phyloP scores from a whole-genome alignment of 352 stramenopile genomes.

The Phytophthora boehmeriae region DNA sequence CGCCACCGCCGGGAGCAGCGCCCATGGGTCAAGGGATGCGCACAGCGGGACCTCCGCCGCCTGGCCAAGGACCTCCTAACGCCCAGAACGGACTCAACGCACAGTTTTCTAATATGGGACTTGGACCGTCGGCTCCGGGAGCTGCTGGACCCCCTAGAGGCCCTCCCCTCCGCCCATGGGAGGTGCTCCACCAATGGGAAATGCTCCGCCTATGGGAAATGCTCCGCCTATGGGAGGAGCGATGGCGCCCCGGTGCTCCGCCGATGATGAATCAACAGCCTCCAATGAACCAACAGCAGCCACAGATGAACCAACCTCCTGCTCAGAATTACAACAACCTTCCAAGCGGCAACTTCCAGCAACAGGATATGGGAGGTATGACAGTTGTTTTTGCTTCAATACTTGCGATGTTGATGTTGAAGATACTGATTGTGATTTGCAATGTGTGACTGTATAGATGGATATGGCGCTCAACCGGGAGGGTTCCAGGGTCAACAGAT shows the following conservation, averaged over 20 bases:
- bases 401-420: background rate
- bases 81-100: slow-evolving; percentile 45
- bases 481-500: slow-evolving; percentile 45
- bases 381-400: slow-evolving; percentile 22
- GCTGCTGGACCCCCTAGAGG: slow-evolving; percentile 24
- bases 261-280: slow-evolving; percentile 31
- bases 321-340: slow-evolving; percentile 36
- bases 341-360: slow-evolving; percentile 85
- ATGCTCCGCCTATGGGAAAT: slow-evolving; percentile 8
- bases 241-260: slow-evolving; percentile 24
- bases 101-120: slow-evolving; percentile 76
- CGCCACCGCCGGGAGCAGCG: slow-evolving; percentile 16
- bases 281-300: slow-evolving; percentile 17
- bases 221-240: slow-evolving; percentile 35
- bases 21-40: slow-evolving; percentile 38
- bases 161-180: slow-evolving; percentile 24
- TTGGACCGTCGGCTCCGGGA: slow-evolving; percentile 35
- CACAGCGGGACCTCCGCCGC: slow-evolving; percentile 15
- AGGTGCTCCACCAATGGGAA: slow-evolving; percentile 22
- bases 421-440: slow-evolving; percentile 9
- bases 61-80: slow-evolving; percentile 21
- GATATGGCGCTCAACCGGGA: slow-evolving; percentile 53
- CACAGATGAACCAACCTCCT: slow-evolving; percentile 27
- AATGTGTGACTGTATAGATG: slow-evolving; percentile 41
- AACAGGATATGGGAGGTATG: slow-evolving; percentile 79